phyloP scores from a whole-genome alignment of 2,329 filamentous ascomycete genomes.

The Verticillium nubilum region DNA sequence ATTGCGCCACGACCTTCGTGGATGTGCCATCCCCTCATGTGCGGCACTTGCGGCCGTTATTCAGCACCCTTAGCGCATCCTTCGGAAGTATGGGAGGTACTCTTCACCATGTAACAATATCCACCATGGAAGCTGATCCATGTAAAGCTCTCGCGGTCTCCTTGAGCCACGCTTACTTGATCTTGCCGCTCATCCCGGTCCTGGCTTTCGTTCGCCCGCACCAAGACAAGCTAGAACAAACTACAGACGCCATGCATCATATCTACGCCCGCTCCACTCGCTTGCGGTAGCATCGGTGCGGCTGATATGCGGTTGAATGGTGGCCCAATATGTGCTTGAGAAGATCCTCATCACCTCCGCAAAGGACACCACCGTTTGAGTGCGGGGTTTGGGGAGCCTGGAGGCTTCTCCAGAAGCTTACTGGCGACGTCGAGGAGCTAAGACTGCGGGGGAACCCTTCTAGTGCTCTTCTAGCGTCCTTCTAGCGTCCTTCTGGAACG shows the following conservation, averaged over 20 bases:
- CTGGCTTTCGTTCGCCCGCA: not conserved
- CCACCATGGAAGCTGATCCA: no score
- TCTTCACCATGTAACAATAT: no score
- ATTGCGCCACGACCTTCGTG: not conserved
- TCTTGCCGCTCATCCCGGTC: not conserved
- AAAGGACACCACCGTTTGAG: not conserved
- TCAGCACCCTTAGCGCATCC: not conserved
- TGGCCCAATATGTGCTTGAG: not conserved
- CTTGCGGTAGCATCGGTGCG: not conserved
- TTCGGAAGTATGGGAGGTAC: no score
- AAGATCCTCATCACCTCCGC: not conserved
- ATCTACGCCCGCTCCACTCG: not conserved
- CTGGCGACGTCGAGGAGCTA: not conserved
- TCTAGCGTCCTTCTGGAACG: conserved; percentile 9
- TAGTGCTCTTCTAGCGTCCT: conserved; percentile 3
- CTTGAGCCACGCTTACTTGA: not conserved
- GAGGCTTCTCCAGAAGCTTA: not conserved
- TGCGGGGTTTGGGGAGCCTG: not conserved
- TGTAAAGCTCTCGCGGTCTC: no score
- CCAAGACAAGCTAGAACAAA: not conserved
- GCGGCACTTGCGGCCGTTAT: not conserved
- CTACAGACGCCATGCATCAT: not conserved
- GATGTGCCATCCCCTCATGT: not conserved
- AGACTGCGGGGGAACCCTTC: not conserved
- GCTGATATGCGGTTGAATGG: not conserved